phyloP scores from a whole-genome alignment of 225 moss, liverwort and hornwort genomes.

The Marchantia paleacea region DNA sequence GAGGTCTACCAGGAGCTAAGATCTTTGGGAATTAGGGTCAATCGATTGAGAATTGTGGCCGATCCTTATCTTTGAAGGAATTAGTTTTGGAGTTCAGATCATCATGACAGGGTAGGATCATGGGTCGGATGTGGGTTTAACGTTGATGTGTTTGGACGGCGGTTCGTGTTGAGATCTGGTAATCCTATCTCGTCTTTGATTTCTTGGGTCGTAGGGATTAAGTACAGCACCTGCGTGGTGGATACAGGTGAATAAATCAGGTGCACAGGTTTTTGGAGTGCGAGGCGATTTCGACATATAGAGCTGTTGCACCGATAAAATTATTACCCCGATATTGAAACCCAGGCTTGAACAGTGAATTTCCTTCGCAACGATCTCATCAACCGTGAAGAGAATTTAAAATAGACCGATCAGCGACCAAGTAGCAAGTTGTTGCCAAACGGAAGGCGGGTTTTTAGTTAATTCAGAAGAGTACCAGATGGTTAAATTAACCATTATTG shows the following conservation, averaged over 20 bases:
- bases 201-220: not conserved
- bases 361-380: not conserved
- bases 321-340: not conserved
- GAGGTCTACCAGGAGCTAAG: not conserved
- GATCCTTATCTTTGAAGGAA: not conserved
- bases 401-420: not conserved
- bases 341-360: not conserved
- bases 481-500: slow-evolving; percentile 99
- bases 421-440: not conserved
- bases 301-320: not conserved
- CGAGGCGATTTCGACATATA: not conserved
- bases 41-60: slow-evolving; percentile 1
- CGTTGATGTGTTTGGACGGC: slow-evolving; percentile 7
- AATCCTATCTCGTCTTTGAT: not conserved
- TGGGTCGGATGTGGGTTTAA: not conserved
- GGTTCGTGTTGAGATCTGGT: slow-evolving; percentile 5
- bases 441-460: not conserved
- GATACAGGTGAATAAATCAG: not conserved
- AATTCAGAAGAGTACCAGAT: slow-evolving; percentile 38
- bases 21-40: not conserved
- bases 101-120: slow-evolving; percentile 10
- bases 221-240: not conserved
- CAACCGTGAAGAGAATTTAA: not conserved
- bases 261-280: not conserved
- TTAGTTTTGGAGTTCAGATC: not conserved